Evolutionary conservation across 2,329 filamentous ascomycete genomes (phyloP), one percentile per base, ranked within the genome.

Genomic region (Pestalotiopsis sp.): DNA sequence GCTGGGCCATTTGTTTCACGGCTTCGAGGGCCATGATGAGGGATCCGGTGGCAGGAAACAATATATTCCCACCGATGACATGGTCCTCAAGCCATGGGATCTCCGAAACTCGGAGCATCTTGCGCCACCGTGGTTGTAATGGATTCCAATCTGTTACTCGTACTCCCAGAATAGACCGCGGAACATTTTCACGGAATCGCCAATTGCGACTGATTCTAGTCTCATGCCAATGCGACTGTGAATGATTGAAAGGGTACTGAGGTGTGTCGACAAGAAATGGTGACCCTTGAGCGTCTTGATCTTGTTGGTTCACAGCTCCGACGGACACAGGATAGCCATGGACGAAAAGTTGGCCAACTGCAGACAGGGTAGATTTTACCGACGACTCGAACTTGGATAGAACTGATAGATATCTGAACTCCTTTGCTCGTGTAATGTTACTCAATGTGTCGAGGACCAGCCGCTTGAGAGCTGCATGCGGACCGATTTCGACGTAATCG

Each of bases 31-130:
- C 80, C 80, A 82, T 82, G 23, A 77, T 70, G 2, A 82, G 58
- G 74, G 79, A 79, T 1, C 78, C 81, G 0, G 80, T 76, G 0
- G 76, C 80, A 1, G 81, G 81, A n/a, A 76, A 81, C 7, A 82
- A 67, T 6, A 78, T 71, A 0, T 70, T 72, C 9, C 70, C 70
- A 60, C 72, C 79, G 36, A 86, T 78, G 64, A 81, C 74, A 66
- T 87, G 84, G 67, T 87, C 82, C 0, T 75, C 74, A 4, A 86
- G 70, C 86, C 86, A 87, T 0, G 82, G 82, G 1, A 77, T 75
- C 3, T 82, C 79, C 11, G 80, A 75, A 0, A 82, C 66, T 0
- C 79, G 77, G 11, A 86, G 75, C 20, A 84, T 75, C 62, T 84
- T 83, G 17, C 84, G 78, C 86, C 86, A 87, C 9, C 72, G 68